phyloP scores from a whole-genome alignment of 2,329 filamentous ascomycete genomes.

The Colletotrichum lindemuthianum region DNA sequence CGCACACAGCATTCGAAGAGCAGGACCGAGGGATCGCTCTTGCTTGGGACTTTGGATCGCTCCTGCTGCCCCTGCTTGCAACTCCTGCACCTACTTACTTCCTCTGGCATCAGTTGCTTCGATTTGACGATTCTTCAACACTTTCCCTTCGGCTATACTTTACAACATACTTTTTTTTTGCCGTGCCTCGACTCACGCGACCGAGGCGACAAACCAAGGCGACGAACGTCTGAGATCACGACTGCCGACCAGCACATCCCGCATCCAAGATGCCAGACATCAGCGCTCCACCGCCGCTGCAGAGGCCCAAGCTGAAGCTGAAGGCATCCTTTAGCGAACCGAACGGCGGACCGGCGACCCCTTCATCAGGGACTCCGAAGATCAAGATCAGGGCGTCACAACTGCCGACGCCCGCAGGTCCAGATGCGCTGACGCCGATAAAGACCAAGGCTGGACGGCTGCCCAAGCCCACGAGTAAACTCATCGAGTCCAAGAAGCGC shows the following conservation, averaged over 20 bases:
- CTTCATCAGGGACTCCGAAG: conserved; percentile 43
- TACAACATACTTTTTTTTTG: too few relatives aligned
- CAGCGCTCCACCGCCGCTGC: conserved; percentile 33
- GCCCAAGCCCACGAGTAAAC: conserved; percentile 67
- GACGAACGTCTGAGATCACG: neutral
- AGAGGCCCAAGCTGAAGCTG: conserved; percentile 41
- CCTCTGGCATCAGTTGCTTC: too few relatives aligned
- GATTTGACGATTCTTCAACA: too few relatives aligned
- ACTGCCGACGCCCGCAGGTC: conserved; percentile 49
- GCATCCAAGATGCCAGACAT: conserved; percentile 32
- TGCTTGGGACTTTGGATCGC: too few relatives aligned
- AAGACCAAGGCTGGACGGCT: conserved; percentile 71
- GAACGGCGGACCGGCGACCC: conserved; percentile 34
- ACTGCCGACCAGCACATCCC: neutral
- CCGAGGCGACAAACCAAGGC: neutral
- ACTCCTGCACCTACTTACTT: too few relatives aligned
- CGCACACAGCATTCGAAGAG: too few relatives aligned
- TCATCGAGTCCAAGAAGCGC: conserved; percentile 69
- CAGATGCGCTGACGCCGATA: conserved; percentile 41
- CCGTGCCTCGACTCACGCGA: too few relatives aligned
- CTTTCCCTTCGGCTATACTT: too few relatives aligned
- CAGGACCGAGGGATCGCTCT: too few relatives aligned
- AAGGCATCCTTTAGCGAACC: conserved; percentile 37
- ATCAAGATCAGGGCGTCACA: conserved; percentile 53
- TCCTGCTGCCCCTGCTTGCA: too few relatives aligned